A percentile compares a stretch with the other conserved stretches of the same genome.
Conservation (phyloP, 345 rosid species). For the Corchorus olitorius region DNA sequence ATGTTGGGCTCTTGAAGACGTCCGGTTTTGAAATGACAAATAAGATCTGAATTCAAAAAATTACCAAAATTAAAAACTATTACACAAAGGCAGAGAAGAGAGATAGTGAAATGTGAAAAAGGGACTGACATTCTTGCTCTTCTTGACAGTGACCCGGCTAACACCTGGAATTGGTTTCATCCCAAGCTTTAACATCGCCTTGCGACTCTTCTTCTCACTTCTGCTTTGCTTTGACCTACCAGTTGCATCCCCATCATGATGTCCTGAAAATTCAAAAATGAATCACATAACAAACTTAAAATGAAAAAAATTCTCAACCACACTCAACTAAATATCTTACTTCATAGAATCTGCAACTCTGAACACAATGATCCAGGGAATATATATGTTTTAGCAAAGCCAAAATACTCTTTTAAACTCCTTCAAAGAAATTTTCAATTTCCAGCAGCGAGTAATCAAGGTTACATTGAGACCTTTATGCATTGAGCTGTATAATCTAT, state of each 20-base stretch:
- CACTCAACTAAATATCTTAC: neutral
- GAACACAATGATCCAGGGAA: neutral
- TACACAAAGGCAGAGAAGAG: neutral
- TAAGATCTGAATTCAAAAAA: slow-evolving; percentile 45
- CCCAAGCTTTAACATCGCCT: slow-evolving; percentile 89
- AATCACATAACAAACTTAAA: neutral
- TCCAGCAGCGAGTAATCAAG: neutral
- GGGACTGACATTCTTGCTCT: slow-evolving; percentile 74
- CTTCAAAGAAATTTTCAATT: neutral
- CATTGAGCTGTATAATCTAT: neutral
- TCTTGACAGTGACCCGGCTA: slow-evolving; percentile 80
- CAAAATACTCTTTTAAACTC: neutral
- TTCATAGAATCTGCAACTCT: neutral
- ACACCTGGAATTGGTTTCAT: slow-evolving; percentile 83
- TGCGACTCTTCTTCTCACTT: slow-evolving; percentile 89
- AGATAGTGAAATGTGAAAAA: neutral
- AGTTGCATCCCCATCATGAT: slow-evolving; percentile 53
- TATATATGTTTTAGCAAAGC: neutral
- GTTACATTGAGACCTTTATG: neutral
- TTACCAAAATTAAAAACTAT: neutral
- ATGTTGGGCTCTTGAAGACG: slow-evolving; percentile 87
- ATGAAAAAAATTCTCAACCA: neutral
- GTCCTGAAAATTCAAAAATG: slow-evolving; percentile 31
- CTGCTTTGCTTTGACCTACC: slow-evolving; percentile 82
- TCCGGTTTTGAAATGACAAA: slow-evolving; percentile 88